Evolutionary conservation across 2,329 filamentous ascomycete genomes (phyloP).

Genomic region (Verticillium zaregamsianum): DNA sequence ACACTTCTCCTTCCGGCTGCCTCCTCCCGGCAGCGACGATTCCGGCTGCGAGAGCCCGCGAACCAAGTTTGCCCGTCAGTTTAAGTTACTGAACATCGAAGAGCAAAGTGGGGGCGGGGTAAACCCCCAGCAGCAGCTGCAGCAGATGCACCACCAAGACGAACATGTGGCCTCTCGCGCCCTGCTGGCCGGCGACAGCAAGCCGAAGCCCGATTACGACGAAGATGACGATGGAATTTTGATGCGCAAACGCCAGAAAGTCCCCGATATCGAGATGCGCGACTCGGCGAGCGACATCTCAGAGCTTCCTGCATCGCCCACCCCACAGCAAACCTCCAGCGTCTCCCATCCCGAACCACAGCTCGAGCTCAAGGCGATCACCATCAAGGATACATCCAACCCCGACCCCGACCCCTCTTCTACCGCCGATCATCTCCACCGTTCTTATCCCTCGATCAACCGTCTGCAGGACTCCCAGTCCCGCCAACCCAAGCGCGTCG

Average conservation of each 20-base stretch:
- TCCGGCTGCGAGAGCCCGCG: constrained; percentile 50
- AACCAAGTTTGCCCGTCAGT: constrained; percentile 46
- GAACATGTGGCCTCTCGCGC: constrained; percentile 9
- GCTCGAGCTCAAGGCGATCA: constrained; percentile 13
- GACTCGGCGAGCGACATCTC: constrained; percentile 15
- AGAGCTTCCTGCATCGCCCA: not conserved
- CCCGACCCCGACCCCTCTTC: constrained; percentile 13
- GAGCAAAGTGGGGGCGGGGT: constrained; percentile 37
- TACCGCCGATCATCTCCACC: constrained; percentile 18
- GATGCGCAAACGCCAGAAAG: constrained; percentile 33
- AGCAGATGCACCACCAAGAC: constrained; percentile 8
- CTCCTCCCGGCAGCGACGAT: constrained; percentile 26
- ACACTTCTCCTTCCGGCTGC: constrained; percentile 43
- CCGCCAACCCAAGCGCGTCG: constrained; percentile 24
- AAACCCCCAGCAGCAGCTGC: constrained; percentile 14
- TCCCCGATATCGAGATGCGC: constrained; percentile 25
- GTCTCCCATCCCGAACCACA: not conserved
- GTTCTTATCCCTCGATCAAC: constrained; percentile 33
- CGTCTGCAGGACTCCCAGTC: constrained; percentile 33
- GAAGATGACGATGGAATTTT: constrained; percentile 22
- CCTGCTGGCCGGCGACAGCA: constrained; percentile 16
- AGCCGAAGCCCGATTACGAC: constrained; percentile 16
- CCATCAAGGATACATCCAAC: constrained; percentile 17
- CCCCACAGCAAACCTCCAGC: not conserved
- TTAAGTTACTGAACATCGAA: constrained; percentile 31